Evolutionary conservation across 2,329 filamentous ascomycete genomes (phyloP).

Genomic region (Cryphonectria parasitica): DNA sequence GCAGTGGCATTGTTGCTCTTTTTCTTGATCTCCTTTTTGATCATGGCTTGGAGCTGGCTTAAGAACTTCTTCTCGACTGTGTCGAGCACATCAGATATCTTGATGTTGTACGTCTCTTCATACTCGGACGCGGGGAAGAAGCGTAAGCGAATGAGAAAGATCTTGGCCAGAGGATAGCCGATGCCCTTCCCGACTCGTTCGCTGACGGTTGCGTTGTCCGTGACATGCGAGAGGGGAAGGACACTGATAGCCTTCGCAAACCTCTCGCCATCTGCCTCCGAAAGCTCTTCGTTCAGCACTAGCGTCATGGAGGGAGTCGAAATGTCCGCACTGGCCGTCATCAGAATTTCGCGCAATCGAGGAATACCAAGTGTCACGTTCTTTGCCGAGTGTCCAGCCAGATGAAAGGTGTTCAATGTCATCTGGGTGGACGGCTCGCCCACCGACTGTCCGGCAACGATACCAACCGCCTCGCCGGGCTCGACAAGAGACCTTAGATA

Average conservation of each 20-base stretch:
- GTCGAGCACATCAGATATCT: conserved; percentile 73
- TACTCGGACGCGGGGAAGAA: conserved; percentile 90
- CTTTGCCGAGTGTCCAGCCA: conserved; percentile 96
- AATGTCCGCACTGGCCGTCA: conserved; percentile 91
- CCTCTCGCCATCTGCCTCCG: conserved; percentile 68
- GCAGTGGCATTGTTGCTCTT: conserved; percentile 68
- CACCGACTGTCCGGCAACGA: conserved; percentile 94
- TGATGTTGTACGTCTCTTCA: conserved; percentile 81
- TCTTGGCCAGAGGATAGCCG: conserved; percentile 73
- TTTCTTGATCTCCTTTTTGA: conserved; percentile 82
- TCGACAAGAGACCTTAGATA: conserved; percentile 92
- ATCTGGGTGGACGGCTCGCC: conserved; percentile 98
- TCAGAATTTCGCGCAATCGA: conserved; percentile 93
- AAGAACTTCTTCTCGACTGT: conserved; percentile 84
- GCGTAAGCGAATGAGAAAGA: conserved; percentile 78
- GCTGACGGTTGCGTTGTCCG: conserved; percentile 79
- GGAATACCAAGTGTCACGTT: conserved; percentile 99
- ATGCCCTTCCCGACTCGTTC: conserved; percentile 78
- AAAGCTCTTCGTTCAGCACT: conserved; percentile 73
- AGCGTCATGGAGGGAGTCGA: conserved; percentile 91
- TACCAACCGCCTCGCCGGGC: conserved; percentile 93
- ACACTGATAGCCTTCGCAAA: conserved; percentile 94
- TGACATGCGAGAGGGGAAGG: conserved; percentile 79
- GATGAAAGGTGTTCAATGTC: conserved; percentile 99
- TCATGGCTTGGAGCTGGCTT: conserved; percentile 69